phyloP scores from a whole-genome alignment of 139 green algal species.

The Asterochloris erici region DNA sequence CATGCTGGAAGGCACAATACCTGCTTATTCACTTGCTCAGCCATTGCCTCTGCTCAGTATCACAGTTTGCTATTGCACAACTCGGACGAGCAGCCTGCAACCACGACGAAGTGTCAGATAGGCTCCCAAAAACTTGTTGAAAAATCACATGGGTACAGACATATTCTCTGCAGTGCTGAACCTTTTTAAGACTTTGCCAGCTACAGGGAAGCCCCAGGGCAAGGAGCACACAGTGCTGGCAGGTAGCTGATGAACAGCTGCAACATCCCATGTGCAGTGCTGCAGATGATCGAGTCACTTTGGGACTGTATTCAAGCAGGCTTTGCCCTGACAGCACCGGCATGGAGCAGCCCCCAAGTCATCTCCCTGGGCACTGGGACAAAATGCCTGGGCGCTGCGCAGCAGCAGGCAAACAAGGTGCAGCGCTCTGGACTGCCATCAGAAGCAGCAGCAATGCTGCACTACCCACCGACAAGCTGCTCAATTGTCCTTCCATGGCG shows the following conservation, averaged over 20 bases:
- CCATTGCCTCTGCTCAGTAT: no score
- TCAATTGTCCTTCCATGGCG: not conserved
- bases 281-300: not conserved
- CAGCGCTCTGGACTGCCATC: not conserved
- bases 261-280: not conserved
- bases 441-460: not conserved
- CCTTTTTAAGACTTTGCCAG: constrained; percentile 46
- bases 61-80: no score
- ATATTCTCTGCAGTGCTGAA: constrained; percentile 30
- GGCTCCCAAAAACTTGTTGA: no score
- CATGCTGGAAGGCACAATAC: no score
- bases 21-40: no score
- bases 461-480: no score
- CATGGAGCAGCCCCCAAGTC: constrained; percentile 6
- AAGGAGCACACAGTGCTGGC: constrained; percentile 78
- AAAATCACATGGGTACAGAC: not conserved
- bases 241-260: constrained; percentile 18
- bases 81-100: no score
- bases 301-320: not conserved
- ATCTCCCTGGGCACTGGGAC: constrained; percentile 77
- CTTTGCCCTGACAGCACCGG: not conserved
- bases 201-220: constrained; percentile 72
- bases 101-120: no score
- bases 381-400: constrained; percentile 64
- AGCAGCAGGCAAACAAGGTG: constrained; percentile 13